Conservation (phyloP, 2,329 filamentous ascomycete genomes). For the Colletotrichum sp. region DNA sequence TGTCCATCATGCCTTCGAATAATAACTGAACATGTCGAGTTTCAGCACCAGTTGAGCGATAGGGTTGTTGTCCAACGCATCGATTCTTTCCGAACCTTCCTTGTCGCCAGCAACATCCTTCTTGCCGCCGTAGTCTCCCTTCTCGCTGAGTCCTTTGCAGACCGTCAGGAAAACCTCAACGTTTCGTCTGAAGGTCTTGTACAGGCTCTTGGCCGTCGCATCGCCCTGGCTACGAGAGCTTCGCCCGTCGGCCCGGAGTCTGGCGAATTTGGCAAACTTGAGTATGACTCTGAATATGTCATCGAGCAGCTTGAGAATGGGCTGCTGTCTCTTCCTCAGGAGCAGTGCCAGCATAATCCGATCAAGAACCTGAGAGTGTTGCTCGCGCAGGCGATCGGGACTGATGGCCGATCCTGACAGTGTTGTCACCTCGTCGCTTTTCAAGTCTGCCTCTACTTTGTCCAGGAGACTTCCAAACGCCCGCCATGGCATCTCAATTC, state of each 20-base stretch:
- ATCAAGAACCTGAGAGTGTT: slow-evolving; percentile 77
- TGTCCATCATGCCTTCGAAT: slow-evolving; percentile 37
- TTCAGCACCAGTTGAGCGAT: slow-evolving; percentile 72
- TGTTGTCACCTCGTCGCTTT: slow-evolving; percentile 38
- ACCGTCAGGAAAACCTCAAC: slow-evolving; percentile 77
- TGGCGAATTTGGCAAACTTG: slow-evolving; percentile 64
- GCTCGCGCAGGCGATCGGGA: slow-evolving; percentile 69
- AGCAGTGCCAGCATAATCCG: slow-evolving; percentile 77
- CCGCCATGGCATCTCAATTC: slow-evolving; percentile 76
- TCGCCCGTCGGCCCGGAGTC: slow-evolving; percentile 44
- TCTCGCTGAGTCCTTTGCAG: slow-evolving; percentile 71
- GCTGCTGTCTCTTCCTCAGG: slow-evolving; percentile 75
- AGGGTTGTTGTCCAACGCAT: slow-evolving; percentile 57
- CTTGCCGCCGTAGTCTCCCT: slow-evolving; percentile 52
- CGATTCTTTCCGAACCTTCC: slow-evolving; percentile 33
- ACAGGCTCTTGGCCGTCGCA: slow-evolving; percentile 50
- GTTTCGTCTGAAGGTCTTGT: slow-evolving; percentile 72
- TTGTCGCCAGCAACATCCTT: slow-evolving; percentile 31
- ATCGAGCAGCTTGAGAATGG: slow-evolving; percentile 75
- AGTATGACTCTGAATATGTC: slow-evolving; percentile 79
- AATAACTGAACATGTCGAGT: slow-evolving; percentile 76
- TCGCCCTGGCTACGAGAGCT: slow-evolving; percentile 28
- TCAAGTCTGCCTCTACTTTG: slow-evolving; percentile 63
- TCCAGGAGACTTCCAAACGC: slow-evolving; percentile 71
- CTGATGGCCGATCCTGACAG: slow-evolving; percentile 58